These are phyloP conservation scores for Colletotrichum sp. DNA, from an alignment of 2,329 filamentous ascomycete species.

Conservation along the genomic window DNA sequence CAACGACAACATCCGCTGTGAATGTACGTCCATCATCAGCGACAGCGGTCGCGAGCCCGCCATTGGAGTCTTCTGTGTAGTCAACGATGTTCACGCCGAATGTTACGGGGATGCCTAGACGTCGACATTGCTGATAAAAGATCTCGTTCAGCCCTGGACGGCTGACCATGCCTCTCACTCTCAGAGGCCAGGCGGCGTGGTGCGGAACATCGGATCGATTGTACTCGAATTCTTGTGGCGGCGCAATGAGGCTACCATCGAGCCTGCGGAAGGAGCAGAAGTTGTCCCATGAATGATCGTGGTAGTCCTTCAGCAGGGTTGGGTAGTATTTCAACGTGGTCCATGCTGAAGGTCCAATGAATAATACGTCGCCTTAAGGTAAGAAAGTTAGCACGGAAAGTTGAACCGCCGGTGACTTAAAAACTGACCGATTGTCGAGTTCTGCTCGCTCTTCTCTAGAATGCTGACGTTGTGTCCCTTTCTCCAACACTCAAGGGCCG, in stretches of 20 bases:
- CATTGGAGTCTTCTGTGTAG: background rate
- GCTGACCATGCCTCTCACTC: background rate
- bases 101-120: background rate
- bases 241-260: background rate
- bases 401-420: background rate
- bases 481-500: background rate
- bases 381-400: rapidly evolving
- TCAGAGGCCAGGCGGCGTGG: background rate
- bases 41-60: background rate
- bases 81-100: background rate
- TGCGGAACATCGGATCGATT: background rate
- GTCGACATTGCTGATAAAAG: background rate
- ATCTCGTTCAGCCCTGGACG: background rate
- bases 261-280: background rate
- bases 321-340: background rate
- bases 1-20: background rate
- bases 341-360: background rate
- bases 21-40: background rate
- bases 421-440: background rate
- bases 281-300: background rate
- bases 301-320: background rate
- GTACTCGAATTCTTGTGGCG: background rate
- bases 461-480: background rate
- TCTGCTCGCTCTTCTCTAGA: background rate
- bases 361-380: background rate